Evolutionary conservation across 1,284 basidiomycete genomes (phyloP), one percentile per base, ranked within the genome.

Genomic region (Amylostereum areolatum): DNA sequence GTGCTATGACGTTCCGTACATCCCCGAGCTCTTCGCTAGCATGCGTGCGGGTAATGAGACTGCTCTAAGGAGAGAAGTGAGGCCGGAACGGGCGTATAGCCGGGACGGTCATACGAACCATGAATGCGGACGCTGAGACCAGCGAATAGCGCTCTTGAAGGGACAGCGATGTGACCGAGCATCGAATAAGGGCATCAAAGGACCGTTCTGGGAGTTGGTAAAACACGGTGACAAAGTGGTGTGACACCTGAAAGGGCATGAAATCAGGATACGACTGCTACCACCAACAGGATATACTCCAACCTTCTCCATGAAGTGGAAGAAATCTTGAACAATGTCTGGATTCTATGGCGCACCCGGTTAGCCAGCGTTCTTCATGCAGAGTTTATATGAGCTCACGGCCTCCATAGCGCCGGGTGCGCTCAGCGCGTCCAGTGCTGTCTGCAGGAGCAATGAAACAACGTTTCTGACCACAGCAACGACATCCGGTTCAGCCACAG

Each of bases 141-240:
- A 95, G 71, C 0, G 90, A 92, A 65, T 94, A 95, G 36, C 92
- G 78, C 60, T 95, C 92, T 65, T 92, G 90, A 6, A 93, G 66
- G 0, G 82, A 71, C 9, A 95, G 68, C 3, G 87, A 81, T 40
- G 75, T 74, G 44, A 88, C 74, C 0, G 89, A 79, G 55, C 89
- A 87, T 43, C 80, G 77, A 64, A 94, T 78, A 52, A 92, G 69
- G 0, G 81, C 78, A 59, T 89, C 79, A 43, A 92, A 73, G 3
- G 81, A 71, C 5, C 80, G 82, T 1, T 72, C 71, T 0, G 87
- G 83, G 5, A 93, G 68, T 25, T 75, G 72, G 57, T 89, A 84
- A 54, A 95, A 83, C 0, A 81, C 71, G 0, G 71, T 65, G 11
- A 88, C 80, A 62, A 92, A 94, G 53, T 89, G 80, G 46, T 82